Evolutionary conservation across 345 rosid species (phyloP).

Genomic region (Linum lewisii): DNA sequence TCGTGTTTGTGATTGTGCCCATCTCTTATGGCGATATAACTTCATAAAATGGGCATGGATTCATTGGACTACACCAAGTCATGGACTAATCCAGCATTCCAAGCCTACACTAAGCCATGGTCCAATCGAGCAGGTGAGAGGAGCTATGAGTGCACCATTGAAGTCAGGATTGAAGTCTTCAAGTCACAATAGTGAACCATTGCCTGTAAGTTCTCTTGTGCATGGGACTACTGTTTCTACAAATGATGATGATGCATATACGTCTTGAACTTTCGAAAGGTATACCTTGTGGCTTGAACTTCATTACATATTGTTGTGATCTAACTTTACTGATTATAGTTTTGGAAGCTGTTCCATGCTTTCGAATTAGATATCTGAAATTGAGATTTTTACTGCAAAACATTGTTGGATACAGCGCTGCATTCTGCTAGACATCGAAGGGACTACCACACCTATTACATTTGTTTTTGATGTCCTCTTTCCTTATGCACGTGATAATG

Average conservation of each 20-base stretch:
- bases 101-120: neutral
- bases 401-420: slow-evolving; percentile 38
- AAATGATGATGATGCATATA: neutral
- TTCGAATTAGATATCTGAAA: neutral
- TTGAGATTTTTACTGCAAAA: too few species aligned
- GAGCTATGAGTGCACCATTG: neutral
- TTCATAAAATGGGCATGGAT: slow-evolving; percentile 5
- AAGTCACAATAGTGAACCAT: slow-evolving; percentile 25
- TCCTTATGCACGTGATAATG: slow-evolving; percentile 84
- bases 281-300: neutral
- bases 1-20: neutral
- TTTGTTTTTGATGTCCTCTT: slow-evolving; percentile 84
- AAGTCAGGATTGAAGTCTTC: slow-evolving; percentile 39
- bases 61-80: neutral
- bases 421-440: slow-evolving; percentile 93
- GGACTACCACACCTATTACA: slow-evolving; percentile 92
- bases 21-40: neutral
- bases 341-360: too few species aligned
- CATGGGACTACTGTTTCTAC: neutral
- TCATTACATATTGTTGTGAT: neutral
- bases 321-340: too few species aligned
- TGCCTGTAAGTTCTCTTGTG: slow-evolving; percentile 32
- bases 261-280: neutral
- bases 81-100: too few species aligned
- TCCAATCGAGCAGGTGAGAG: neutral